Evolutionary conservation across 208 protist species (phyloP).

Genomic region (Trichomonas vaginalis): DNA sequence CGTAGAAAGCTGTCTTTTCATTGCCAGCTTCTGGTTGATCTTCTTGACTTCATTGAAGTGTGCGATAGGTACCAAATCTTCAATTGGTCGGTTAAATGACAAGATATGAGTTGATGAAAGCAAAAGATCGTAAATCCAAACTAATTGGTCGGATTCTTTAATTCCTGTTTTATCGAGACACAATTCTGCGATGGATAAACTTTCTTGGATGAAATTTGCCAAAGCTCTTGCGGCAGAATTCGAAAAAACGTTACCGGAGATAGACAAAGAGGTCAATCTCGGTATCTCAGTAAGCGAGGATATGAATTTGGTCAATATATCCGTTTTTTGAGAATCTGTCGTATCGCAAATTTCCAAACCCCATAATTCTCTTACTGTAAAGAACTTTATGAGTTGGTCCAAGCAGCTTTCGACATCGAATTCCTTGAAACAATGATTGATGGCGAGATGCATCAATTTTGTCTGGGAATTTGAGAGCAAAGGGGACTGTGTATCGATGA

Average conservation of each 20-base stretch:
- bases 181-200: neutral
- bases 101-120: neutral
- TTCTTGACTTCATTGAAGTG: neutral
- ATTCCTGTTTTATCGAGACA: neutral
- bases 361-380: neutral
- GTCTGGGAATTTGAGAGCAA: neutral
- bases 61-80: neutral
- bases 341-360: neutral
- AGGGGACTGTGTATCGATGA: neutral
- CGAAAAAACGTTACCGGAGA: neutral
- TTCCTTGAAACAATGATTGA: neutral
- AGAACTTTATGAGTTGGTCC: neutral
- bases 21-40: neutral
- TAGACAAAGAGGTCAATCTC: neutral
- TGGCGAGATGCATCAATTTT: neutral
- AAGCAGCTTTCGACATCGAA: neutral
- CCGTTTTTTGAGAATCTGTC: neutral
- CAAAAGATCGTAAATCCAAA: neutral
- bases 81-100: neutral
- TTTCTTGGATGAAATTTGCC: neutral
- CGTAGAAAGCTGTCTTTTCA: neutral
- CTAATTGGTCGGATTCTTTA: neutral
- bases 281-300: neutral
- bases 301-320: neutral
- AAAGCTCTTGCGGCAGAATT: neutral